Percentiles rank a stretch among this genome's conserved stretches.
These are phyloP conservation scores for Micractinium sp. DNA, from an alignment of 139 green algal genomes.

Conservation along the genomic window DNA sequence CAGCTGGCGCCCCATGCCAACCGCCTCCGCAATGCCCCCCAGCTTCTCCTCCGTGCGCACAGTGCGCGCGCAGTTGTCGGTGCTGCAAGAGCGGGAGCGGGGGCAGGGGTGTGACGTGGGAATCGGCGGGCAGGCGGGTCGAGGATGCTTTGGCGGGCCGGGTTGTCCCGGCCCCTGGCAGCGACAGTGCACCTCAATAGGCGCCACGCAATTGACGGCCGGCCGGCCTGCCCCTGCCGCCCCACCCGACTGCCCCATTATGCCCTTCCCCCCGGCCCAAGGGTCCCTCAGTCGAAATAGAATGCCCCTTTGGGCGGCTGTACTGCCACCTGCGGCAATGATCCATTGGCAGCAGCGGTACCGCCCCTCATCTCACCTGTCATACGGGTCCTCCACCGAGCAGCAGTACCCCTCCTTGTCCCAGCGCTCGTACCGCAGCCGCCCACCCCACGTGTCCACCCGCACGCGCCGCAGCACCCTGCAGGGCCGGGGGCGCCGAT, in stretches of 20 bases:
- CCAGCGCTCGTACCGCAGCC: slow-evolving; percentile 30
- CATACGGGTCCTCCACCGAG: slow-evolving; percentile 46
- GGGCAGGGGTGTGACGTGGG: not conserved
- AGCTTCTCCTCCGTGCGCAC: slow-evolving; percentile 10
- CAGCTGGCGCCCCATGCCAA: not conserved
- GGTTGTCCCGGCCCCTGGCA: too few species aligned
- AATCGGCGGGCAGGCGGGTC: too few species aligned
- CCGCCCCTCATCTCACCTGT: slow-evolving; percentile 34
- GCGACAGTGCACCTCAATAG: too few species aligned
- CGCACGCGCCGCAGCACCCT: slow-evolving; percentile 38
- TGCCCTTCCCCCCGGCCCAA: too few species aligned
- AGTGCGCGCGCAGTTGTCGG: slow-evolving; percentile 49
- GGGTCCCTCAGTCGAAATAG: too few species aligned
- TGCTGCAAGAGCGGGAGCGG: not conserved
- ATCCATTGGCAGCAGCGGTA: too few species aligned
- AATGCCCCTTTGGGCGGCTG: too few species aligned
- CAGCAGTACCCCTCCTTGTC: slow-evolving; percentile 22
- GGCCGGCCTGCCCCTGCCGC: too few species aligned
- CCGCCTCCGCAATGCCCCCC: not conserved
- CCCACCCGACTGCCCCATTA: too few species aligned
- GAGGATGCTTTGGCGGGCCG: too few species aligned
- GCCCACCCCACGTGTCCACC: slow-evolving; percentile 35
- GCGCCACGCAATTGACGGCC: too few species aligned
- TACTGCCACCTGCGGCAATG: too few species aligned
- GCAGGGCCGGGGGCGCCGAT: not conserved